Evolutionary conservation across 2,329 filamentous ascomycete species (phyloP), one percentile per base, ranked within the genome.

Genomic region (Didymella pomorum): DNA sequence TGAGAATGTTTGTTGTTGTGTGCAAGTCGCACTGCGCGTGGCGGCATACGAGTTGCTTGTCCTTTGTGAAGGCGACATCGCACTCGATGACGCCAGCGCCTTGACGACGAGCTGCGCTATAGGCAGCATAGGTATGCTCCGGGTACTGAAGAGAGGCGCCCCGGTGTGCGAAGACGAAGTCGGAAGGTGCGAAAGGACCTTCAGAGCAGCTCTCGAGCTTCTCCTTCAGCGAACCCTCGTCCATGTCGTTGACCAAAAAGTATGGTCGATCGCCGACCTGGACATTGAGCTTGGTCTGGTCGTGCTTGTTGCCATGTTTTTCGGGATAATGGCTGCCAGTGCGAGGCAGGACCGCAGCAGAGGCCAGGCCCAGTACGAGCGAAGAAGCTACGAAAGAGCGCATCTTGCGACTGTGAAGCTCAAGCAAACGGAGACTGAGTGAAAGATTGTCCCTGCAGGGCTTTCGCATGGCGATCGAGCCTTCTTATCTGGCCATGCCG

Each of bases 1-100:
- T 70, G 52, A 78, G 68, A 52, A 78, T 72, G 59, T 78, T 71
- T 53, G 75, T 77, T 2, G 75, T 77, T 2, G 72, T 76, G 62
- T 77, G 75, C 42, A 78, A 60, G 61, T 78, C 75, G 62, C 75
- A 78, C 49, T 75, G 71, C 14, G 72, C 66, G 56, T 78, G 75
- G 14, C 75, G 71, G 63, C 75, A 78, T 21, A 78, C 75, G 18
- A 78, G 74, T 44, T 75, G 63, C 54, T 73, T 72, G 56, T 78
- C 75, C 35, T 69, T 70, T 10, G 75, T 78, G 64, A 78, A 77
- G 0, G 74, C 67, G 18, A 77, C 74, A 39, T 78, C 75, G 62
- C 75, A 78, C 56, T 78, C 75, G 26, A 78, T 69, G 14, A 77
- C 58, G 29, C 75, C 75, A 10, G 75, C 75, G 16, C 75, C 75